A percentile compares a stretch with the other conserved stretches of the same genome.
Evolutionary conservation across 768 basidiomycete genomes (phyloP).

Genomic region (Glaciozyma martinii): DNA sequence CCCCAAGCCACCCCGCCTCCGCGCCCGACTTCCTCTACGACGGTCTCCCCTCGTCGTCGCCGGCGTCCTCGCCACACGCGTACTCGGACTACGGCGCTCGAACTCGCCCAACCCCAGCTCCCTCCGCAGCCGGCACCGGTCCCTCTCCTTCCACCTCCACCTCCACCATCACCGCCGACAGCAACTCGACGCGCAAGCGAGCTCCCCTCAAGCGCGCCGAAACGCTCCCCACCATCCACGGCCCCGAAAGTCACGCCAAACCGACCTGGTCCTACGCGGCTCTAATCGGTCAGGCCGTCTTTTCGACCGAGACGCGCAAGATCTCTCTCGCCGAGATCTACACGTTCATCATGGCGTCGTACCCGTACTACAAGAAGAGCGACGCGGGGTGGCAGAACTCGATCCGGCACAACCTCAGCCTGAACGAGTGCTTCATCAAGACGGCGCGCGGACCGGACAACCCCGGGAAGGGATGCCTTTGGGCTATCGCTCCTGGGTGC

Average conservation of each 20-base stretch:
- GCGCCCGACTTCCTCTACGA: constrained; percentile 28
- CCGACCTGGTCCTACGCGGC: constrained; percentile 89
- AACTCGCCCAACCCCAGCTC: too few species aligned
- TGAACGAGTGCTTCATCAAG: constrained; percentile 84
- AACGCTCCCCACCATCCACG: background rate
- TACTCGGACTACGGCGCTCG: constrained; percentile 8
- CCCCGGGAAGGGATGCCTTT: constrained; percentile 65
- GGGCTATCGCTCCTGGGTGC: constrained; percentile 79
- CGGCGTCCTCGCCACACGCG: constrained; percentile 20
- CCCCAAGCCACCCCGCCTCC: constrained; percentile 10
- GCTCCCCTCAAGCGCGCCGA: background rate
- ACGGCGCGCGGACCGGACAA: constrained; percentile 52
- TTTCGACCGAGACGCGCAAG: constrained; percentile 70
- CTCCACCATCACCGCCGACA: background rate
- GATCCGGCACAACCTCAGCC: constrained; percentile 89
- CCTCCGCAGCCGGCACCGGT: constrained; percentile 12
- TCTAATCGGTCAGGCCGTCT: constrained; percentile 86
- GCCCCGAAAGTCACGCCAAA: constrained; percentile 22
- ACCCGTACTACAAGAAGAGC: constrained; percentile 84
- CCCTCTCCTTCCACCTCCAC: constrained; percentile 10
- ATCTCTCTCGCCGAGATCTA: constrained; percentile 94
- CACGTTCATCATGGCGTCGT: constrained; percentile 86
- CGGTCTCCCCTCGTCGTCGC: constrained; percentile 12
- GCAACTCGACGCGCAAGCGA: background rate
- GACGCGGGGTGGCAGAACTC: constrained; percentile 98